These are phyloP conservation scores for Drechslerella stenobrocha DNA, from an alignment of 2,329 filamentous ascomycete species.

Conservation along the genomic window DNA sequence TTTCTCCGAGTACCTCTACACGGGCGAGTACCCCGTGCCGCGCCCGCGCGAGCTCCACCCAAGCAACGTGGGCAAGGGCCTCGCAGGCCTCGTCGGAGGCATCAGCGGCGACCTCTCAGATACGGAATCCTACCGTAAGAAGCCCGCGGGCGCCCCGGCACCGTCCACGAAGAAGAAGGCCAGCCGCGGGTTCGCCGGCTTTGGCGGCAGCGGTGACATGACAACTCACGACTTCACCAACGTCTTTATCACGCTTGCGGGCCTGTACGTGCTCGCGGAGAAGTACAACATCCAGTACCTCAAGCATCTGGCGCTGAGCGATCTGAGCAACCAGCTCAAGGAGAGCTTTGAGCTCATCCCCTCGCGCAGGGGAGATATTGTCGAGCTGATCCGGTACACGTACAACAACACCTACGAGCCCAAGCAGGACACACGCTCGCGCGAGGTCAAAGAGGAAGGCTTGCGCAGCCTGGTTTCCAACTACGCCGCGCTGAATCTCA, in stretches of 20 bases:
- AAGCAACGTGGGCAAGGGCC: slow-evolving; percentile 23
- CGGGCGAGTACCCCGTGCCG: slow-evolving; percentile 58
- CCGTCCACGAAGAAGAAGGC: slow-evolving; percentile 36
- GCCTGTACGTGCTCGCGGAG: slow-evolving; percentile 57
- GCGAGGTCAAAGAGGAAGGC: slow-evolving; percentile 37
- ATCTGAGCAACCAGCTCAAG: slow-evolving; percentile 38
- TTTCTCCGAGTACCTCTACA: slow-evolving; percentile 61
- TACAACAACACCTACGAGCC: slow-evolving; percentile 54
- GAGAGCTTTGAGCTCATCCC: slow-evolving; percentile 53
- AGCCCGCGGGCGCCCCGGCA: slow-evolving; percentile 19
- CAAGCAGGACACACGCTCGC: slow-evolving; percentile 28
- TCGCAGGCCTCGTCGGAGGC: slow-evolving; percentile 20
- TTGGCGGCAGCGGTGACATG: slow-evolving; percentile 37
- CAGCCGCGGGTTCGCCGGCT: slow-evolving; percentile 41
- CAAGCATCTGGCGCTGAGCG: slow-evolving; percentile 53
- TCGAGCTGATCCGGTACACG: slow-evolving; percentile 55
- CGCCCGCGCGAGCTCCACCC: slow-evolving; percentile 49
- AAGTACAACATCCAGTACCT: slow-evolving; percentile 56
- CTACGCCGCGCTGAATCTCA: slow-evolving; percentile 36
- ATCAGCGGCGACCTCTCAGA: slow-evolving; percentile 35
- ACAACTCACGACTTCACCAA: slow-evolving; percentile 51
- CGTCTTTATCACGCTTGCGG: slow-evolving; percentile 57
- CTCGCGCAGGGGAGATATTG: slow-evolving; percentile 53
- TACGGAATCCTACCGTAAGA: slow-evolving; percentile 44
- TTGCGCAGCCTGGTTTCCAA: slow-evolving; percentile 35